Evolutionary conservation across 768 basidiomycete species (phyloP).

Genomic region (Leccinum truebloodii): DNA sequence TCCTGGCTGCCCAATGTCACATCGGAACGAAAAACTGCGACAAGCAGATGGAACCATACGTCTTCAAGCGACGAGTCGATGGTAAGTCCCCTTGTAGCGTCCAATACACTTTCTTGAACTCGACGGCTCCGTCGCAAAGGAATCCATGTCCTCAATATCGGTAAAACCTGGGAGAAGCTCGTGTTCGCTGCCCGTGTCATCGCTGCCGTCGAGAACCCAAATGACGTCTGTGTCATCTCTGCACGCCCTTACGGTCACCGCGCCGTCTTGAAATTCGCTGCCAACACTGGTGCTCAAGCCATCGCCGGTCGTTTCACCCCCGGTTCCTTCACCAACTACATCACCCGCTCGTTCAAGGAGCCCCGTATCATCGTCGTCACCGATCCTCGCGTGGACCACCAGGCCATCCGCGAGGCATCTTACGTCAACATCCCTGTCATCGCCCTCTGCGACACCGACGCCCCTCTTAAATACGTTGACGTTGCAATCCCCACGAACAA

Average conservation of each 20-base stretch:
- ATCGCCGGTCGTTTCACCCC: constrained; percentile 99
- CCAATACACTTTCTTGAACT: constrained; percentile 14
- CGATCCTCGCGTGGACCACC: constrained; percentile 99
- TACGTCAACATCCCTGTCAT: constrained; percentile 99
- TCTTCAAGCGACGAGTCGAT: constrained; percentile 95
- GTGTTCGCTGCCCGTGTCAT: constrained; percentile 98
- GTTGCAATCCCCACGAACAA: constrained; percentile 99
- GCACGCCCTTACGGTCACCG: constrained; percentile 99
- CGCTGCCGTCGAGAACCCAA: constrained; percentile 96
- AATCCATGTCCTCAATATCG: constrained; percentile 96
- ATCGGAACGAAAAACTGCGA: constrained; percentile 99
- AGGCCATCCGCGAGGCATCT: constrained; percentile 99
- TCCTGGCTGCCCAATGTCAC: constrained; percentile 94
- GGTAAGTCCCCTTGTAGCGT: constrained; percentile 53
- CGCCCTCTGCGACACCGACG: constrained; percentile 98
- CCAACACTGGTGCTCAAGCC: constrained; percentile 97
- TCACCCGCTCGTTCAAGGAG: constrained; percentile 99
- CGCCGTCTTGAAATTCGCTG: constrained; percentile 97
- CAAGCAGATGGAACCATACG: constrained; percentile 98
- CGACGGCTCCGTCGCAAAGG: constrained; percentile 48
- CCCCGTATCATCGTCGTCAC: constrained; percentile 98
- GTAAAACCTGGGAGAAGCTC: constrained; percentile 99
- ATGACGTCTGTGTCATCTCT: constrained; percentile 97
- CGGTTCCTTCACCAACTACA: constrained; percentile 99
- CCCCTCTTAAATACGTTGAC: constrained; percentile 96